Base-by-base conservation (phyloP, 306 rosid species). In the Quercus rubra region DNA sequence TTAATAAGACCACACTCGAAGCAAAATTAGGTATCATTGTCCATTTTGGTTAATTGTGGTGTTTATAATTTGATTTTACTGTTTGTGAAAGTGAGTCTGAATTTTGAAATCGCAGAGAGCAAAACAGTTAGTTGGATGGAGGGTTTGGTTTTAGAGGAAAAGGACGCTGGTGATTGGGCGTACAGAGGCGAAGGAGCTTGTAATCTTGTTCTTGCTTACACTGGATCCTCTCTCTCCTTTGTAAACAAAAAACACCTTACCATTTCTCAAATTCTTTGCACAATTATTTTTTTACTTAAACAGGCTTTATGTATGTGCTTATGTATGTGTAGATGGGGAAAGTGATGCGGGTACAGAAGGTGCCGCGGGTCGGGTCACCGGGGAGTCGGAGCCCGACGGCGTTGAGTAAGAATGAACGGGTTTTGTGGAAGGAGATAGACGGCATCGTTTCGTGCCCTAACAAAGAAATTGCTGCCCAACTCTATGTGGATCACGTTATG, bases 121-220 rank as follows among this genome's bases (percentile, higher is more conserved):
- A 35, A 63, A 30, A 12, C 18, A 69, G 46, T 27, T 13, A 2
- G 33, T 74, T 68, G 63, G 55, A 93, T 91, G 98, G 97, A 67
- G 72, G 52, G 84, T 85, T 61, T 79, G 62, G 59, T 76, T 80
- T 74, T 93, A 55, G 76, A 77, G 21, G 73, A 75, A 67, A 76
- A 83, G 28, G 91, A 96, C 28, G 94, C 94, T 31, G 85, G 55
- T 81, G 87, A 89, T 51, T 93, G 97, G 97, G 84, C 79, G 80
- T 93, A 93, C 83, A 87, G 92, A 85, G 99, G 99, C 75, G 99
- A 96, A 91, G 99, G 99, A 79, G 97, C 98, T 78, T 93, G 90
- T 27, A 96, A 96, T 87, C 83, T 96, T 55, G 96, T 93, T 73
- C 94, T 96, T 11, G 88, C 94, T 46, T 91, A 93, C 81, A 68